Base-by-base conservation (phyloP, 2,329 filamentous ascomycete species). In the Stagonosporopsis vannaccii region DNA sequence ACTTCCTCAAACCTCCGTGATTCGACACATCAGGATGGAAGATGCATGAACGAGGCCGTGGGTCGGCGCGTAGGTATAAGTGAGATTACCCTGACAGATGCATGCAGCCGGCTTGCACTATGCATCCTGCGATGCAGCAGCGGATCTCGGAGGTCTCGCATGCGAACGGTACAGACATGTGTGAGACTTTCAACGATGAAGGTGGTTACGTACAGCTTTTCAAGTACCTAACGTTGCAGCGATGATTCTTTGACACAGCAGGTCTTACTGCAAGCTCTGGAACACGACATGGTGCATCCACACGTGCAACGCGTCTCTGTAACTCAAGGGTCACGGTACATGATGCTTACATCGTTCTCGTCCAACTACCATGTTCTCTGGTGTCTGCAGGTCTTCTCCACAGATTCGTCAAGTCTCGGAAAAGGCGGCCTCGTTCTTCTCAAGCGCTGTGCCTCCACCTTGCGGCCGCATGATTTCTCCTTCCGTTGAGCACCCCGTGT, bases 401-500 rank as follows among this genome's bases (percentile, higher is more conserved):
- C 23, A 23, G 13, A 28, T 23, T 36, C 12, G 28, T 35, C 30
- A 13, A 36, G 45, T 12, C 28, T 53, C 47, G 39, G 33, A 51
- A 40, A 55, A 17, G 11, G 36, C 43, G 43, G 42, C 53, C 48
- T 56, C 47, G 53, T 39, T 56, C 39, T 39, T 56, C 39, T 56
- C 57, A 74, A 60, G 64, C 64, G 67, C 68, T 62, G 66, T 68
- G 66, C 65, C 65, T 64, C 57, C 43, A 60, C 50, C 41, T 41
- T 62, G 57, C 54, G 56, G 45, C 43, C 58, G 56, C 40, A 48
- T 48, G 42, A 32, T 39, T 52, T 60, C 41, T 62, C 56, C 57
- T 60, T 48, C 53, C 61, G 59, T 57, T 57, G 58, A 56, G 42
- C 42, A 51, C 11, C 47, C 46, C 41, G 43, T 32, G 44, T 60